Evolutionary conservation across 2,329 filamentous ascomycete genomes (phyloP).

Genomic region (Sordariomycetes sp.): DNA sequence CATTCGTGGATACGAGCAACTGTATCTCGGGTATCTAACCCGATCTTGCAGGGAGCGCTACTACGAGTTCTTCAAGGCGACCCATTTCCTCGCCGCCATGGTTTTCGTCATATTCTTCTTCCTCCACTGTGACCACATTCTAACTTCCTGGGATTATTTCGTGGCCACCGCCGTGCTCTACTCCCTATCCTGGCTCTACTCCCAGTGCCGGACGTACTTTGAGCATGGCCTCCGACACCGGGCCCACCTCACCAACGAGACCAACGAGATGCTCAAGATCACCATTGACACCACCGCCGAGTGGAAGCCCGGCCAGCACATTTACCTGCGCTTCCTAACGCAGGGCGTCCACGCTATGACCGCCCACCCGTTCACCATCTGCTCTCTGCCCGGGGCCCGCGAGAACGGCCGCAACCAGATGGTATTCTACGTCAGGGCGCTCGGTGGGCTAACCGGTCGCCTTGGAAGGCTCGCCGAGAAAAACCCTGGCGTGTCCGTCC

Average conservation of each 20-base stretch:
- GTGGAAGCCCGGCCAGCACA: conserved; percentile 43
- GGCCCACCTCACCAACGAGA: conserved; percentile 27
- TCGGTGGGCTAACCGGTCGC: conserved; percentile 35
- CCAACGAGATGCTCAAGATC: conserved; percentile 25
- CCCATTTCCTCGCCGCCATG: conserved; percentile 39
- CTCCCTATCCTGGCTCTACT: conserved; percentile 26
- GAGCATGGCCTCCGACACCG: conserved; percentile 34
- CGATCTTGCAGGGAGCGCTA: conserved; percentile 25
- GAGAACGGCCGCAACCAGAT: conserved; percentile 23
- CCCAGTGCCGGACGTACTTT: conserved; percentile 34
- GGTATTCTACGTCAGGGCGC: conserved; percentile 40
- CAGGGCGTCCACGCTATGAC: conserved; percentile 30
- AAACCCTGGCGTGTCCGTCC: conserved; percentile 22
- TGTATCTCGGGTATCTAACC: not conserved
- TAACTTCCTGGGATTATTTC: conserved; percentile 52
- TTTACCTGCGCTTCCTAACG: conserved; percentile 40
- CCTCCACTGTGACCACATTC: conserved; percentile 44
- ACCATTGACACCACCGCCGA: conserved; percentile 27
- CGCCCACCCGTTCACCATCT: conserved; percentile 44
- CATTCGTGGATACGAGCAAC: too few relatives aligned
- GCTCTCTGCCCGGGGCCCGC: conserved; percentile 17
- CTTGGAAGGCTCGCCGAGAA: conserved; percentile 26
- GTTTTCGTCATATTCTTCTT: conserved; percentile 50
- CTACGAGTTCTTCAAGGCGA: conserved; percentile 52
- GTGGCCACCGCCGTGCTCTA: conserved; percentile 36